phyloP scores from a whole-genome alignment of 164 flowering plant species.

The Magnolia changhungtana region DNA sequence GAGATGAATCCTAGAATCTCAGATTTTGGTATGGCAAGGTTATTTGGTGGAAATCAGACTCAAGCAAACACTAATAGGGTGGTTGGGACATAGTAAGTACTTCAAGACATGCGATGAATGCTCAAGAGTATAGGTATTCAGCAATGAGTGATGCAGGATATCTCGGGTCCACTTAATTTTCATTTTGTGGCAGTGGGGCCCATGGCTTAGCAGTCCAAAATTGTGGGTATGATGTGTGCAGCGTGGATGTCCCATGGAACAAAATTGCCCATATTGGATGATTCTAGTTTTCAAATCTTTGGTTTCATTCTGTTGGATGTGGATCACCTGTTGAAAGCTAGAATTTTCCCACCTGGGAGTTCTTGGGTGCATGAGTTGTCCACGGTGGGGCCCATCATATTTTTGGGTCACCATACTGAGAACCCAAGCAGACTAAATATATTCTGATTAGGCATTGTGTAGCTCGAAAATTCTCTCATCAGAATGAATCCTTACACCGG shows the following conservation, averaged over 20 bases:
- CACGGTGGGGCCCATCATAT: background rate
- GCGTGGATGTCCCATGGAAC: background rate
- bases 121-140: background rate
- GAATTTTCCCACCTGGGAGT: background rate
- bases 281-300: background rate
- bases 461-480: background rate
- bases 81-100: conserved; percentile 40
- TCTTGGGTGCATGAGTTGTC: background rate
- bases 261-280: background rate
- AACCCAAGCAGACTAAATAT: background rate
- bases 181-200: background rate
- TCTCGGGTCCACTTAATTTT: background rate
- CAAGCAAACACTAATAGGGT: conserved; percentile 24
- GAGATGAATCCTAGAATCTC: conserved; percentile 47
- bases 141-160: background rate
- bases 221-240: background rate
- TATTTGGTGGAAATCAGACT: conserved; percentile 28
- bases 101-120: background rate
- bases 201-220: background rate
- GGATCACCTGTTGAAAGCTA: background rate
- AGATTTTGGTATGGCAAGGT: conserved; percentile 46
- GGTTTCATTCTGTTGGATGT: background rate
- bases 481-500: background rate
- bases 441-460: background rate
- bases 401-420: background rate